Percentiles rank a stretch among this genome's conserved stretches.
These are phyloP conservation scores for Scheffersomyces coipomensis DNA, from an alignment of 805 yeast genomes.

Conservation along the genomic window DNA sequence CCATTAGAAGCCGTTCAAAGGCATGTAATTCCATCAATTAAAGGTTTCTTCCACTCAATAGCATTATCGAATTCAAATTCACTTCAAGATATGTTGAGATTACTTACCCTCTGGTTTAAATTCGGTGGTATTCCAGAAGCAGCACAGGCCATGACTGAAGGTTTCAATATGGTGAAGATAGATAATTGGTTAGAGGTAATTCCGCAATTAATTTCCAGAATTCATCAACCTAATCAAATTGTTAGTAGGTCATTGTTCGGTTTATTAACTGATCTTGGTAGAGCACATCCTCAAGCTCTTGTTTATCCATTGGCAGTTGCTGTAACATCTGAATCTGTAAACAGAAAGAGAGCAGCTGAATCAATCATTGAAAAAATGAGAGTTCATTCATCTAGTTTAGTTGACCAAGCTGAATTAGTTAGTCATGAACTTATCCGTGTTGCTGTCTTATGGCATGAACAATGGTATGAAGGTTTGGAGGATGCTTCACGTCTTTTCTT, in stretches of 20 bases:
- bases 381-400: slow-evolving; percentile 77
- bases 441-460: slow-evolving; percentile 96
- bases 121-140: slow-evolving; percentile 94
- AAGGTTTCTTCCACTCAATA: slow-evolving; percentile 93
- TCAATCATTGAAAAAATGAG: slow-evolving; percentile 91
- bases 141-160: slow-evolving; percentile 85
- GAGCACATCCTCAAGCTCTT: slow-evolving; percentile 95
- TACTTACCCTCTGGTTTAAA: slow-evolving; percentile 91
- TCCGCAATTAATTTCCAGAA: slow-evolving; percentile 93
- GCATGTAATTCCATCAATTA: slow-evolving; percentile 94
- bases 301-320: slow-evolving; percentile 96
- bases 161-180: slow-evolving; percentile 81
- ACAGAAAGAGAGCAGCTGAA: slow-evolving; percentile 87
- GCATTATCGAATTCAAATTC: slow-evolving; percentile 84
- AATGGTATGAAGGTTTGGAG: slow-evolving; percentile 97
- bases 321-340: slow-evolving; percentile 86
- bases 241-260: slow-evolving; percentile 81
- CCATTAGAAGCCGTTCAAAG: slow-evolving; percentile 65
- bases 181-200: slow-evolving; percentile 95
- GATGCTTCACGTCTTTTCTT: slow-evolving; percentile 93
- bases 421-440: slow-evolving; percentile 90
- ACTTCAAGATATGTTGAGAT: slow-evolving; percentile 85
- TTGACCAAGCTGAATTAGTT: slow-evolving; percentile 92
- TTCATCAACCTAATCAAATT: slow-evolving; percentile 88
- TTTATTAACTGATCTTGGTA: slow-evolving; percentile 81